Conservation (phyloP, 164 flowering plant genomes). For the Warburgia ugandensis region DNA sequence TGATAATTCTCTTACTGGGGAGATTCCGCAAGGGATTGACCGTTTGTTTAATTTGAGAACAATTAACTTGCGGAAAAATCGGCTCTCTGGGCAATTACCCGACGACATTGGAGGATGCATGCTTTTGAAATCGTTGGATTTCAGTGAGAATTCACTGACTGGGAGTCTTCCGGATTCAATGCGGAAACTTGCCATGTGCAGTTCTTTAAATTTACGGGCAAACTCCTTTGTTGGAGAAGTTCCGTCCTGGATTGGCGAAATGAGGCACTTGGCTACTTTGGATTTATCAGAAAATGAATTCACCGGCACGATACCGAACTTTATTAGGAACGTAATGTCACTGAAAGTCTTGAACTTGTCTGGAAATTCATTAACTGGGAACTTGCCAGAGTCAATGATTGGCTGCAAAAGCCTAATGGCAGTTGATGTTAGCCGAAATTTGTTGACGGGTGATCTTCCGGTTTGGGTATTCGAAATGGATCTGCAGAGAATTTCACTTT, state of each 20-base stretch:
- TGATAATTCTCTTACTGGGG: slow-evolving; percentile 57
- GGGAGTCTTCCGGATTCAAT: slow-evolving; percentile 63
- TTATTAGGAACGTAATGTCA: slow-evolving; percentile 46
- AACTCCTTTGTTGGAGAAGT: slow-evolving; percentile 58
- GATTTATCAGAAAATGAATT: slow-evolving; percentile 75
- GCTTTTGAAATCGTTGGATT: slow-evolving; percentile 50
- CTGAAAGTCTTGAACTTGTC: slow-evolving; percentile 55
- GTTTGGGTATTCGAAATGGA: slow-evolving; percentile 52
- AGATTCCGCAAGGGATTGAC: slow-evolving; percentile 56
- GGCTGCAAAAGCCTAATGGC: slow-evolving; percentile 38
- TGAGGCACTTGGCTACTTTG: slow-evolving; percentile 55
- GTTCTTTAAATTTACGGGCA: slow-evolving; percentile 36
- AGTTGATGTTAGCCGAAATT: slow-evolving; percentile 61
- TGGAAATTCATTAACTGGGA: slow-evolving; percentile 48
- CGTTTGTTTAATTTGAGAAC: slow-evolving; percentile 42
- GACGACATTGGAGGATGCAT: slow-evolving; percentile 65
- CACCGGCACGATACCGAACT: slow-evolving; percentile 55
- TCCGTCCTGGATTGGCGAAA: slow-evolving; percentile 72
- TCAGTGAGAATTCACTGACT: slow-evolving; percentile 58
- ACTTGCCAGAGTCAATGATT: slow-evolving; percentile 55
- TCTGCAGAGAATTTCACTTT: slow-evolving; percentile 24
- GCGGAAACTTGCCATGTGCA: slow-evolving; percentile 53
- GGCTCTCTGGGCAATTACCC: slow-evolving; percentile 55
- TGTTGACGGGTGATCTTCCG: slow-evolving; percentile 51
- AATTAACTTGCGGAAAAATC: slow-evolving; percentile 46